Base-by-base conservation (phyloP, 2,329 filamentous ascomycete species). In the Sphaerulina vaccinii region DNA sequence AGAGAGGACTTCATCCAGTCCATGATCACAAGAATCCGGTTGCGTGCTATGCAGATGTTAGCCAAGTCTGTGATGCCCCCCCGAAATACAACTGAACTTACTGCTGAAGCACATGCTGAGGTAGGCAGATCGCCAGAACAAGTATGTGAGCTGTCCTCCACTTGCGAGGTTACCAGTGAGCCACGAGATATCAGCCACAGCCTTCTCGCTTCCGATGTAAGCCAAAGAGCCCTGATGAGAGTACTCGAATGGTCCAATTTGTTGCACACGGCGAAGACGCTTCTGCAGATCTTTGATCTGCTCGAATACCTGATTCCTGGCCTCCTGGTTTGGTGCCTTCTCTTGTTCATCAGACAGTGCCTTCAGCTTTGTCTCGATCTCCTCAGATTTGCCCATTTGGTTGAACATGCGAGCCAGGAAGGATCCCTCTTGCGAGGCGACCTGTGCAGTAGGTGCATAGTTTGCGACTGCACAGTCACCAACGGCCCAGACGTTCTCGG, bases 51-150 rank as follows among this genome's bases (percentile, higher is more conserved):
- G 21, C 46, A 50, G 13, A 47, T 10, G 55, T 68, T 51, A 65
- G 63, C n/a, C 24, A 7, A 24, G 32, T n/a, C 6, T 35, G 3
- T 15, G 6, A 18, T 45, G 16, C 51, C 10, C 46, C 33, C 7
- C 21, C n/a, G n/a, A 48, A 41, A 38, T 38, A 32, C 4, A 36
- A 44, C 15, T 19, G n/a, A 42, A 56, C 89, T 85, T 82, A 93
- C 90, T 91, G 84, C 91, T 97, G 74, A 99, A 99, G 83, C 92
- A 96, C 93, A 99, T 99, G 80, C 90, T 96, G 72, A 99, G 79
- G 74, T 99, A 99, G 49, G 92, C 93, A 69, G 88, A 95, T 71
- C 91, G 83, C 93, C 93, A 99, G 84, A 99, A 99, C 62, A 96
- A 82, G 77, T 95, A 99, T 51, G 93, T 99, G 74, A 97, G 78